A percentile compares a stretch with the other conserved stretches of the same genome.
Evolutionary conservation across 306 rosid species (phyloP).

Genomic region (Macrotyloma uniflorum): DNA sequence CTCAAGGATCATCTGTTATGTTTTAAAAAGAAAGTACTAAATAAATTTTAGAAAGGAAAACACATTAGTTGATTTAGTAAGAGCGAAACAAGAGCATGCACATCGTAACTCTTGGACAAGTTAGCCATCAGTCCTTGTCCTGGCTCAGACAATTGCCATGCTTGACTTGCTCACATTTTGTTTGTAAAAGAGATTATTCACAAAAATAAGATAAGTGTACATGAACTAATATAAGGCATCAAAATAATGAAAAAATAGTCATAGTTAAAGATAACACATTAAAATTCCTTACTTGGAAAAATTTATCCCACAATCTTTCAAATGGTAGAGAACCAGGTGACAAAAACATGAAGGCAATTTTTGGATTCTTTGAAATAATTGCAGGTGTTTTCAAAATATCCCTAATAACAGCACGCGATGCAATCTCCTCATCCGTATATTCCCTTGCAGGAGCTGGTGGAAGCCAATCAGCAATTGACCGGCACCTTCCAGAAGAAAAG

Average conservation of each 20-base stretch:
- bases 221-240: constrained; percentile 2
- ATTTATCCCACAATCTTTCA: constrained; percentile 92
- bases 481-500: constrained; percentile 71
- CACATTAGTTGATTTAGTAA: background rate
- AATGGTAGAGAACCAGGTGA: constrained; percentile 87
- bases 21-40: background rate
- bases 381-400: constrained; percentile 71
- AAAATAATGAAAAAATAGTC: background rate
- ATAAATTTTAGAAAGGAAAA: background rate
- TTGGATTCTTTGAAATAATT: constrained; percentile 53
- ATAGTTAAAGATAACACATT: background rate
- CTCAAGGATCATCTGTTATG: background rate
- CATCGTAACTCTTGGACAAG: constrained; percentile 1
- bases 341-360: constrained; percentile 94
- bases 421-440: constrained; percentile 79
- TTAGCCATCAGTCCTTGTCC: constrained; percentile 13
- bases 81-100: background rate
- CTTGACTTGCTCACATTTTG: background rate
- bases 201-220: background rate
- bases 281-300: constrained; percentile 74
- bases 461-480: constrained; percentile 66
- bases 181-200: background rate
- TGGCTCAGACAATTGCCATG: background rate
- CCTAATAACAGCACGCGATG: constrained; percentile 68
- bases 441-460: constrained; percentile 78